Evolutionary conservation across 1,284 basidiomycete species (phyloP).

Genomic region (Kwoniella shivajii): DNA sequence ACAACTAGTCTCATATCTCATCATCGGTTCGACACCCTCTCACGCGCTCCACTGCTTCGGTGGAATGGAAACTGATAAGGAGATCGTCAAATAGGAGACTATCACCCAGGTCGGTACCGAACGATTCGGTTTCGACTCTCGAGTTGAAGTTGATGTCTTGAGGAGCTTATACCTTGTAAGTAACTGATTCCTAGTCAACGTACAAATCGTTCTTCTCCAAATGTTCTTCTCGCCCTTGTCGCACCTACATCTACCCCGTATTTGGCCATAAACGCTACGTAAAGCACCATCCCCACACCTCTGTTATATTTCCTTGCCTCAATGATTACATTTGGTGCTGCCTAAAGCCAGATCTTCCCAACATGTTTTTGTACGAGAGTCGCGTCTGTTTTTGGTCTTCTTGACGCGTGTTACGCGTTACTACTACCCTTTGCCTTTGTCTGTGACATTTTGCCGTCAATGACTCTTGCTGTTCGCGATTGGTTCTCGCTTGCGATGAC

Average conservation of each 20-base stretch:
- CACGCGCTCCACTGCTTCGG: background rate
- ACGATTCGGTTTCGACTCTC: constrained; percentile 84
- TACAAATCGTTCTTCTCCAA: background rate
- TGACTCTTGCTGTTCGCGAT: no score
- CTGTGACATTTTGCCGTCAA: no score
- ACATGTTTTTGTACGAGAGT: no score
- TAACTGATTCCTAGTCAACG: background rate
- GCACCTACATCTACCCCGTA: background rate
- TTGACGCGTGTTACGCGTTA: no score
- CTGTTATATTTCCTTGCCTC: background rate
- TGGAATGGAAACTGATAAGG: background rate
- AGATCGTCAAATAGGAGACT: constrained; percentile 1
- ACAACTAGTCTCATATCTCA: no score
- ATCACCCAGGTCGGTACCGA: constrained; percentile 69
- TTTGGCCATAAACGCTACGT: no score
- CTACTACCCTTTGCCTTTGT: no score
- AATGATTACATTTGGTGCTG: no score
- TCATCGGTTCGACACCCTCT: no score
- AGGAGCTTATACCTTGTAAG: constrained; percentile 84
- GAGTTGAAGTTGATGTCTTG: constrained; percentile 73
- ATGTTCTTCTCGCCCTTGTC: background rate
- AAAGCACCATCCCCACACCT: background rate
- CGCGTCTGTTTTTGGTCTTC: no score
- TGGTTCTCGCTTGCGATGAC: no score
- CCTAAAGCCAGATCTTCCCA: no score